phyloP scores from a whole-genome alignment of 257 asterid species.

The Nicotiana paniculata region DNA sequence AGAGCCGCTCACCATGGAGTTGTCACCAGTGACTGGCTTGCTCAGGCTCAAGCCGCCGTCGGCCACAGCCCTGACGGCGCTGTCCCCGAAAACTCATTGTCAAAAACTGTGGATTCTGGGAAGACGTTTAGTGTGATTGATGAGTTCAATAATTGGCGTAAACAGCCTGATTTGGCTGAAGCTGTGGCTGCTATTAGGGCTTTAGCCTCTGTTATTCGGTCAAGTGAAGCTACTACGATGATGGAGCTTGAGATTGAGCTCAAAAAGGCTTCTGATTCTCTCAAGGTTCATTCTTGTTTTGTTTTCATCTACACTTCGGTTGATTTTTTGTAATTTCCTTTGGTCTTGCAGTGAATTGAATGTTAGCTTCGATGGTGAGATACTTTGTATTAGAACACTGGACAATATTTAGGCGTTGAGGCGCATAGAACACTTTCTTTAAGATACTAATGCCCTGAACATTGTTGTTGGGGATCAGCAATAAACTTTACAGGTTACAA shows the following conservation, averaged over 20 bases:
- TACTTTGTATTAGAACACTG: neutral
- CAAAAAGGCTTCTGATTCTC: conserved; percentile 73
- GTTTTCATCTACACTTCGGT: neutral
- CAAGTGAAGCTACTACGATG: conserved; percentile 82
- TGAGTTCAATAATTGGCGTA: conserved; percentile 82
- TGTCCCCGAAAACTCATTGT: conserved; percentile 19
- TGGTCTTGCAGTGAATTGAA: no score
- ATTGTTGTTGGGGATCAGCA: no score
- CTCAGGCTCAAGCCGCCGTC: conserved; percentile 80
- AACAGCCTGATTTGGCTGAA: conserved; percentile 91
- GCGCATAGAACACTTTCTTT: neutral
- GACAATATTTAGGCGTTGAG: neutral
- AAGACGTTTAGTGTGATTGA: conserved; percentile 59
- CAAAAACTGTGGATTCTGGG: conserved; percentile 20
- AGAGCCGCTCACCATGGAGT: conserved; percentile 96
- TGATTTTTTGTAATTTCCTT: no score
- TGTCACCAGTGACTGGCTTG: conserved; percentile 90
- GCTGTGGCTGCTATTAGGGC: conserved; percentile 98
- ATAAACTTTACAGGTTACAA: no score
- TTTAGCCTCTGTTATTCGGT: conserved; percentile 81
- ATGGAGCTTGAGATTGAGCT: conserved; percentile 97
- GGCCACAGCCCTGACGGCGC: conserved; percentile 27
- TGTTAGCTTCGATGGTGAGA: neutral
- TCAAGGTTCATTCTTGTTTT: conserved; percentile 44
- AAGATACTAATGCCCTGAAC: no score